Evolutionary conservation across 352 stramenopile species (phyloP).

Genomic region (Thraustotheca clavata): DNA sequence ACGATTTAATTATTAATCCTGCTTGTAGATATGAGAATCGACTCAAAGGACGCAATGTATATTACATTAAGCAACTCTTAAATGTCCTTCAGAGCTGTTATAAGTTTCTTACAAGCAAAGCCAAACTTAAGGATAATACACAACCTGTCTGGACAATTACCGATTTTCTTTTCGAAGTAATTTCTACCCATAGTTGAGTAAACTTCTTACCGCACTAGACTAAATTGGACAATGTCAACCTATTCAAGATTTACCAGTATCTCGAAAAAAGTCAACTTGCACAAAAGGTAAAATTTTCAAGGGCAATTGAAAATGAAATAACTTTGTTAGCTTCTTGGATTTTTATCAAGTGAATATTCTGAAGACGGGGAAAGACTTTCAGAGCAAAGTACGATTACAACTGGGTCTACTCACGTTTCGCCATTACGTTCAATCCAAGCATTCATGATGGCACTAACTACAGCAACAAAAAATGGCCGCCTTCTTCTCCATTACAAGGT

Average conservation of each 20-base stretch:
- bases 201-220: not conserved
- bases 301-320: not conserved
- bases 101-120: constrained; percentile 60
- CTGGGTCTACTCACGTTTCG: constrained; percentile 68
- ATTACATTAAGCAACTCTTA: constrained; percentile 87
- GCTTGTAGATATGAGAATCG: constrained; percentile 69
- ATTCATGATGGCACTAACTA: constrained; percentile 70
- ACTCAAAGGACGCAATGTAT: constrained; percentile 77
- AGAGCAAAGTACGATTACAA: constrained; percentile 27
- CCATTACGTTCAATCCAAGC: constrained; percentile 67
- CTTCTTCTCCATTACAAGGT: constrained; percentile 58
- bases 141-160: constrained; percentile 63
- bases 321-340: constrained; percentile 21
- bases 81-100: constrained; percentile 61
- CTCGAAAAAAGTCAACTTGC: constrained; percentile 62
- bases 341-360: constrained; percentile 14
- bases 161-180: constrained; percentile 78
- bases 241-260: constrained; percentile 86
- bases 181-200: not conserved
- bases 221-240: constrained; percentile 71
- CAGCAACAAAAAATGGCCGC: constrained; percentile 49
- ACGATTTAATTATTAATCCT: not conserved
- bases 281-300: constrained; percentile 64
- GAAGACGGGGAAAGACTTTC: constrained; percentile 5
- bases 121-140: constrained; percentile 1